Evolutionary conservation across 1,284 basidiomycete genomes (phyloP), one percentile per base, ranked within the genome.

Genomic region (Meira miltonrushii): DNA sequence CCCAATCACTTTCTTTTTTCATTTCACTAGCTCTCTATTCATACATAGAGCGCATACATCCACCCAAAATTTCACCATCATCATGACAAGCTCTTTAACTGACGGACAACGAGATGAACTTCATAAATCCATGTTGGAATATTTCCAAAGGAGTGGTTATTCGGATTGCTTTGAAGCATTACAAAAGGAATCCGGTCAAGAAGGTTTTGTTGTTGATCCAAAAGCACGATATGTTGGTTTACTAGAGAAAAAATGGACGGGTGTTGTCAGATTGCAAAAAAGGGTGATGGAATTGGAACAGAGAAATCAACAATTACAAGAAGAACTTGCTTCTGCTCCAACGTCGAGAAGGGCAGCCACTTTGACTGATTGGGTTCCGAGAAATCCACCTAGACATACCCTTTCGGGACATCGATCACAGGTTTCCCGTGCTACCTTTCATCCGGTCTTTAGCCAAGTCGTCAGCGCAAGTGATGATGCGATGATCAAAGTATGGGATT

Each of bases 231-330:
- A 86, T 74, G 85, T 86, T 1, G 90, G 90, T 0, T 81, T 94
- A 60, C 80, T 94, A 61, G 91, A 91, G 81, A 93, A 92, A 85
- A 94, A 94, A 79, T 94, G 91, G 91, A 92, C 90, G 25, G 88
- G 87, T 73, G 89, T 93, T 21, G 92, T 94, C 62, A 83, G 91
- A 62, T 78, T 94, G 72, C 92, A 94, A 82, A 91, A 92, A 82
- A 93, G 93, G 86, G 90, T 88, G 65, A 72, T 77, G 67, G 91
- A 92, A 78, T 83, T 93, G 17, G 91, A 94, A 80, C 84, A 86
- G 40, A 84, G 87, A 13, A 85, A 87, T 62, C 84, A 89, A 38
- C 84, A 88, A 33, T 83, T 90, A 40, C 81, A 87, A 28, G 87
- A 89, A 72, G 92, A 94, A 69, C 81, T 87, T 39, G 80, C 84